Evolutionary conservation across 148 eudicot genomes (phyloP).

Genomic region (Bassia scoparia): DNA sequence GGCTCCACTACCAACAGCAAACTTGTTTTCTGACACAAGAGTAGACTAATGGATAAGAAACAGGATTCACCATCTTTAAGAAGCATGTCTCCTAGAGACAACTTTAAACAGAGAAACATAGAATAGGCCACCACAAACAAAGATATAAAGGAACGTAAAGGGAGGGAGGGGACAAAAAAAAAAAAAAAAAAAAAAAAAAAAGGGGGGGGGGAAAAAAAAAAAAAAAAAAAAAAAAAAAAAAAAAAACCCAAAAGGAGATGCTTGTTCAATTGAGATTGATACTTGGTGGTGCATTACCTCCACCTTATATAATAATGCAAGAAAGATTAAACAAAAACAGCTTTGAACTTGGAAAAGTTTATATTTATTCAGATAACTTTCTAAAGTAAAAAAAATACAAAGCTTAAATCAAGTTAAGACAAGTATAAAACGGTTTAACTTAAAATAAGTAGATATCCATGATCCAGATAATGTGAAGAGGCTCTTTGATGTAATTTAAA

Average conservation of each 20-base stretch:
- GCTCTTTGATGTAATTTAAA: not conserved
- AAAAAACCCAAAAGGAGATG: too few species aligned
- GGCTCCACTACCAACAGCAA: constrained; percentile 99
- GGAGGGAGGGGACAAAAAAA: too few species aligned
- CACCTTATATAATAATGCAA: not conserved
- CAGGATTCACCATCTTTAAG: not conserved
- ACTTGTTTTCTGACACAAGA: constrained; percentile 76
- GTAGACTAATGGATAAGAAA: not conserved
- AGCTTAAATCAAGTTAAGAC: not conserved
- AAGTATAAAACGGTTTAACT: not conserved
- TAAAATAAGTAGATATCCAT: not conserved
- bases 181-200: too few species aligned
- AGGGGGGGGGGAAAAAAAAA: too few species aligned
- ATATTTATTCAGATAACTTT: not conserved
- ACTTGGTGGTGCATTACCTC: not conserved
- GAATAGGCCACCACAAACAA: not conserved
- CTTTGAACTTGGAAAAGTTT: not conserved
- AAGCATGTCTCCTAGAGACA: not conserved
- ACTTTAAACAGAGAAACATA: not conserved
- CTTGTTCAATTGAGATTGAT: not conserved
- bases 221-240: too few species aligned
- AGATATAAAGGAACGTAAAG: not conserved
- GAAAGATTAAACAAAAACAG: not conserved
- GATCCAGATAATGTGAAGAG: not conserved
- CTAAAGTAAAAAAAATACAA: not conserved